Base-by-base conservation (phyloP, 352 stramenopile species). In the Globisporangium nagaii region DNA sequence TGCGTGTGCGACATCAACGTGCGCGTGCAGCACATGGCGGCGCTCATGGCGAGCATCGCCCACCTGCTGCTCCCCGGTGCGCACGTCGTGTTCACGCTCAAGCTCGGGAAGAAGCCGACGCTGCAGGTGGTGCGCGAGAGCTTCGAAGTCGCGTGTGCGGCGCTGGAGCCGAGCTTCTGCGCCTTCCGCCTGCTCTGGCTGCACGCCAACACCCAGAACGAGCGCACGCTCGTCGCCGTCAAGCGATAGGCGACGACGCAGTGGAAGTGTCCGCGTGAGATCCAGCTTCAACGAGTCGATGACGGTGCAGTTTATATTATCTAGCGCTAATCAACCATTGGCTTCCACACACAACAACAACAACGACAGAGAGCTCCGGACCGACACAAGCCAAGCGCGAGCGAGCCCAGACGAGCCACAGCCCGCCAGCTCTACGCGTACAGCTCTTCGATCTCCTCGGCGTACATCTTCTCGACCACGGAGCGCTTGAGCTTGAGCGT, bases 401-500 rank as follows among this genome's bases (percentile, higher is more conserved):
- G n/a, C n/a, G n/a, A n/a, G n/a, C n/a, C n/a, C 35, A 19, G 17
- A 9, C 25, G n/a, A 40, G 27, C 28, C 24, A 27, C 5, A 41
- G 27, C 24, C 6, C 4, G 7, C 11, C 13, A 17, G 34, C 19
- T 58, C 25, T 47, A 65, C 17, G 50, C 58, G 62, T 98, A 98
- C 60, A 98, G 77, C 27, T 60, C 43, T 37, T 96, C 87, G 63
- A 97, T 96, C 49, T 90, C 71, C 22, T 85, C 69, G 0, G 43
- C 65, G 70, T 97, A 96, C 68, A 96, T 93, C 48, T 95, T 84
- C 35, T 79, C 68, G 19, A 96, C 84, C 17, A 96, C 73, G 8
- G 73, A 65, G 8, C 93, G 81, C 74, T 98, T 97, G 54, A 98
- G 69, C 71, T 98, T 98, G 64, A 98, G 77, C 40, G 93, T 98